phyloP scores from a whole-genome alignment of 140 eudicot genomes.

The Oenanthe javanica region DNA sequence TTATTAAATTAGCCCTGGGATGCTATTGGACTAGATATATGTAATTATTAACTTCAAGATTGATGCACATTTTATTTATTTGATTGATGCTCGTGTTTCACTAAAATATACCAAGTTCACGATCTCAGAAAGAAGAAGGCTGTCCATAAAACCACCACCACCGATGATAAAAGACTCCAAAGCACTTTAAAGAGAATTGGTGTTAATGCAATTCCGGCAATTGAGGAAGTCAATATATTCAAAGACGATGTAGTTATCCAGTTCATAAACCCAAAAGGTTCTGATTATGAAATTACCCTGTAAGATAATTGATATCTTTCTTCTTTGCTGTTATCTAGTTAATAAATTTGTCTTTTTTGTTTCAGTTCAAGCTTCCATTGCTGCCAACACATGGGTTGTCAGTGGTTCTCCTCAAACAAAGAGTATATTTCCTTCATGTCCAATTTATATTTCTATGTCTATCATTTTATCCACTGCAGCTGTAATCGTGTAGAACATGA shows the following conservation, averaged over 20 bases:
- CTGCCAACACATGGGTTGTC: constrained; percentile 93
- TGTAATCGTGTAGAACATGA: neutral
- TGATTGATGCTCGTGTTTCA: too few species aligned
- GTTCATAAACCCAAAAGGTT: constrained; percentile 81
- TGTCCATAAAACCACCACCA: constrained; percentile 79
- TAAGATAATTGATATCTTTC: neutral
- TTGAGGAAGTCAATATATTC: constrained; percentile 88
- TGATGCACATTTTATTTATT: neutral
- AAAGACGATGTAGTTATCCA: constrained; percentile 85
- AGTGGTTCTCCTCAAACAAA: constrained; percentile 75
- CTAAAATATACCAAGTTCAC: neutral
- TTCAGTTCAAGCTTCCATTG: constrained; percentile 83
- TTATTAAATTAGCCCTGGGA: neutral
- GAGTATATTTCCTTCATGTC: neutral
- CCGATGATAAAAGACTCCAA: constrained; percentile 28
- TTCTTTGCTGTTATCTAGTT: neutral
- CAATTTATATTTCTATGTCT: neutral
- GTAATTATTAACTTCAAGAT: too few species aligned
- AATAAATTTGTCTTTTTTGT: neutral
- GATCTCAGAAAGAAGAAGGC: constrained; percentile 90
- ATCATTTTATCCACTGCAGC: neutral
- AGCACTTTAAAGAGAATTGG: constrained; percentile 47
- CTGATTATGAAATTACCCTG: neutral
- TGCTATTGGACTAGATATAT: neutral
- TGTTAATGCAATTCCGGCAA: constrained; percentile 73